Conservation (phyloP, 1,139 yeast genomes). For the Entelexis paramagnoliae region DNA sequence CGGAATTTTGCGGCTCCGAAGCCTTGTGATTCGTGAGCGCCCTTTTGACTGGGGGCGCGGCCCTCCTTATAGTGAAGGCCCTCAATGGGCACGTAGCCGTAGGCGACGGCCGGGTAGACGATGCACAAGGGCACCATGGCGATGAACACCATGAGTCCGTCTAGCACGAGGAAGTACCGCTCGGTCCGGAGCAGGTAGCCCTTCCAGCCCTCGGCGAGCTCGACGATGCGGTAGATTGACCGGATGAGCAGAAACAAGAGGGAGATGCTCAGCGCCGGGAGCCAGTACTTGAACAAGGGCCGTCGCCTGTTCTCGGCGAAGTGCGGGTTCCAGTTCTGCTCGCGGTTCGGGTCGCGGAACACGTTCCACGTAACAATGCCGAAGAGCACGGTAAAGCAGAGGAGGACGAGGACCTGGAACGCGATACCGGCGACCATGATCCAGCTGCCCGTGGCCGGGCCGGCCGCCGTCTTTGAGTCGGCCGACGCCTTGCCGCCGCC, state of each 20-base stretch:
- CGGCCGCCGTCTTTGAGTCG: neutral
- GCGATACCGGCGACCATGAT: neutral
- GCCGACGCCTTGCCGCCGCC: neutral
- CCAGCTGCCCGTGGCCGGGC: neutral
- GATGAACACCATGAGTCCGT: neutral
- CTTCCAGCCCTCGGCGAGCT: neutral
- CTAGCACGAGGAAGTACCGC: neutral
- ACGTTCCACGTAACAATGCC: neutral
- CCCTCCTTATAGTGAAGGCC: neutral
- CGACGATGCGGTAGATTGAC: neutral
- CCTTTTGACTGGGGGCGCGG: too few species aligned
- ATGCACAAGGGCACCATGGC: neutral
- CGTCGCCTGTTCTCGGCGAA: neutral
- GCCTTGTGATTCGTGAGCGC: too few species aligned
- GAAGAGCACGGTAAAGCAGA: neutral
- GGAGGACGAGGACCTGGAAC: neutral
- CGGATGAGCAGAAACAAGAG: neutral
- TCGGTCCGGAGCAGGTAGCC: neutral
- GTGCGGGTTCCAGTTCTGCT: neutral
- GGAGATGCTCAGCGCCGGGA: neutral
- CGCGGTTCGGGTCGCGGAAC: neutral
- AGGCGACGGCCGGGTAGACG: neutral
- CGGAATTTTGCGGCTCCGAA: too few species aligned
- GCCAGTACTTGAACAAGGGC: neutral
- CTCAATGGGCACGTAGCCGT: neutral